Conservation (phyloP, 768 basidiomycete species). For the Dioszegia crocea region DNA sequence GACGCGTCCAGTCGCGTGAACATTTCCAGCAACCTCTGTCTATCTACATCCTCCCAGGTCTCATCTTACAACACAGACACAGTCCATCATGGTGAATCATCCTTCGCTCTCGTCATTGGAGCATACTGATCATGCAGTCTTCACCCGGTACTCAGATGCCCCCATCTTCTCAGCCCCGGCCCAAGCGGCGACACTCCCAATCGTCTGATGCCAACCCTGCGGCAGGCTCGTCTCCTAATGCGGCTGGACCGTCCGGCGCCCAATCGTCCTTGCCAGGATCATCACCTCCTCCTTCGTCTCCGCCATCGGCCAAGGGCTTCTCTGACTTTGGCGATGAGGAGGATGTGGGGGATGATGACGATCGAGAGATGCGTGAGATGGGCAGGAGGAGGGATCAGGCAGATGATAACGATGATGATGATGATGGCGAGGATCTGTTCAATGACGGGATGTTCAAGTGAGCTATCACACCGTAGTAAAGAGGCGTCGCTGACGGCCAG, state of each 20-base stretch:
- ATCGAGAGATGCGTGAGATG: constrained; percentile 41
- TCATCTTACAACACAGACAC: neutral
- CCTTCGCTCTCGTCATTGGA: neutral
- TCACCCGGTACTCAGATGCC: constrained; percentile 32
- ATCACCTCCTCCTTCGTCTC: constrained; percentile 80
- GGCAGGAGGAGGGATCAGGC: constrained; percentile 54
- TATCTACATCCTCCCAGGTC: constrained; percentile 9
- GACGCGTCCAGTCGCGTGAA: constrained; percentile 8
- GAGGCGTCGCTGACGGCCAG: constrained; percentile 34
- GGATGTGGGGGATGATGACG: constrained; percentile 59
- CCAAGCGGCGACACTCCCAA: constrained; percentile 39
- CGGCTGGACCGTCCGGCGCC: constrained; percentile 36
- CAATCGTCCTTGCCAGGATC: constrained; percentile 54
- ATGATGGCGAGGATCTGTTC: constrained; percentile 91
- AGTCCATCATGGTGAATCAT: constrained; percentile 21
- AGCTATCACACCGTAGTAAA: constrained; percentile 46
- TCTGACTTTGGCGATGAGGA: constrained; percentile 78
- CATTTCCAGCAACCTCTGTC: constrained; percentile 8
- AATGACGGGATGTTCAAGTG: constrained; percentile 65
- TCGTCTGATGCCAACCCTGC: constrained; percentile 8
- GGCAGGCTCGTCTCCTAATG: constrained; percentile 16
- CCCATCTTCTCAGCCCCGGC: constrained; percentile 40
- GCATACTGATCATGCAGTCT: constrained; percentile 20
- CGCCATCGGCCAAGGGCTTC: constrained; percentile 60
- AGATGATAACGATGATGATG: constrained; percentile 67